Conservation (phyloP, 192 early-diverging fungal genomes). For the Dimargaris cristalligena region DNA sequence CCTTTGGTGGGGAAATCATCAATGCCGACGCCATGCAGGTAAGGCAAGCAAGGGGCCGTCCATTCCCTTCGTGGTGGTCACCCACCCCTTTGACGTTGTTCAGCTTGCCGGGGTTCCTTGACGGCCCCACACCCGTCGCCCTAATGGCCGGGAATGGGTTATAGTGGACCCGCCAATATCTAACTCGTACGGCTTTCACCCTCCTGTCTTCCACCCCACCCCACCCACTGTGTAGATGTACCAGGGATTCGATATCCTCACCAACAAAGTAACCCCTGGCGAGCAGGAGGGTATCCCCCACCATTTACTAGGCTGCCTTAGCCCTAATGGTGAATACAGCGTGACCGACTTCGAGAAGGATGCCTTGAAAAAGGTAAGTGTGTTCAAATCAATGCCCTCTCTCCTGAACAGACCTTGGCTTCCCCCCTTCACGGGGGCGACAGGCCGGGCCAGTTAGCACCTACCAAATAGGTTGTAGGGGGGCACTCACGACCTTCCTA, state of each 20-base stretch:
- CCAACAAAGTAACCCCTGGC: constrained; percentile 72
- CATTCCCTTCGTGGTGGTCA: no score
- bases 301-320: constrained; percentile 72
- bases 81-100: no score
- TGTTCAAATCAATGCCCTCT: not conserved
- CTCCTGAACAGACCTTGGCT: no score
- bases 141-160: no score
- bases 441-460: no score
- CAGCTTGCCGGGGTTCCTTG: not conserved
- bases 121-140: no score
- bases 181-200: no score
- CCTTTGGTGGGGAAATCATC: constrained; percentile 72
- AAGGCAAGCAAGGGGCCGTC: no score
- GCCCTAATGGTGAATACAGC: constrained; percentile 57
- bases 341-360: constrained; percentile 75
- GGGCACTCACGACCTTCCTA: no score
- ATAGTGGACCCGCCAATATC: no score
- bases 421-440: no score
- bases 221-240: constrained; percentile 3
- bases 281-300: constrained; percentile 59
- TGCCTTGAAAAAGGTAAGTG: constrained; percentile 43
- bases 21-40: constrained; percentile 93
- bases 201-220: not conserved
- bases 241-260: constrained; percentile 77
- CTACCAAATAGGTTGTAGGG: no score